Evolutionary conservation across 2,329 filamentous ascomycete genomes (phyloP).

Genomic region (Diaporthe ilicicola): DNA sequence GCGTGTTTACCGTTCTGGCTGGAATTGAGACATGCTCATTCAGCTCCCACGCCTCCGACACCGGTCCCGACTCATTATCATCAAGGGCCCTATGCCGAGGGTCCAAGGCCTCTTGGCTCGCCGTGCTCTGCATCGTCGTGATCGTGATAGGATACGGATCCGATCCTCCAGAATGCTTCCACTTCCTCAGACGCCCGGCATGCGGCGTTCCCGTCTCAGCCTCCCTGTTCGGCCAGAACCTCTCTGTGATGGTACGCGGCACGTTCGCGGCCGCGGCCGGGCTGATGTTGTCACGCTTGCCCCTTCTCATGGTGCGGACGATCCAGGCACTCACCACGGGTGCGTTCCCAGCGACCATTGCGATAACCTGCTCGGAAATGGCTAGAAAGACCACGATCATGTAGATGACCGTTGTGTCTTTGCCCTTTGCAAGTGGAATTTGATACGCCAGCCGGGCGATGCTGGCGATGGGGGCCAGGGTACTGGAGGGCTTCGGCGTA

Average conservation of each 20-base stretch:
- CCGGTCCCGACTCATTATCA: not conserved
- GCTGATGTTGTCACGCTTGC: not conserved
- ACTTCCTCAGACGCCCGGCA: constrained; percentile 9
- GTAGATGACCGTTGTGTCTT: constrained; percentile 39
- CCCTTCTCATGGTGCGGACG: constrained; percentile 26
- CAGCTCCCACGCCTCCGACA: not conserved
- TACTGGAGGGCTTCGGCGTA: not conserved
- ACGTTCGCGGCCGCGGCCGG: not conserved
- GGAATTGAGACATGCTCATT: not conserved
- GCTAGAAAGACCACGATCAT: constrained; percentile 38
- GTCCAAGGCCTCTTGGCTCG: constrained; percentile 23
- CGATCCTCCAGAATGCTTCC: constrained; percentile 9
- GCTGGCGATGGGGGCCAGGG: constrained; percentile 40
- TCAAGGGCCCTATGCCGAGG: not conserved
- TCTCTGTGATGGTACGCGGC: constrained; percentile 13
- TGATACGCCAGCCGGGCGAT: constrained; percentile 39
- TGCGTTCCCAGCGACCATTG: constrained; percentile 38
- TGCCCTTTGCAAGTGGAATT: constrained; percentile 31
- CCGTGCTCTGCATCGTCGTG: constrained; percentile 16
- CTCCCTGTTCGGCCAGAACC: constrained; percentile 25
- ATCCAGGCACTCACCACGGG: constrained; percentile 36
- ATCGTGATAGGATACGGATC: constrained; percentile 16
- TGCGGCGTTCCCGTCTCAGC: not conserved
- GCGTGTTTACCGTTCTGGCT: not conserved
- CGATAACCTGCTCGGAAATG: constrained; percentile 37